Base-by-base conservation (phyloP, 768 basidiomycete genomes). In the Serendipita indica region DNA sequence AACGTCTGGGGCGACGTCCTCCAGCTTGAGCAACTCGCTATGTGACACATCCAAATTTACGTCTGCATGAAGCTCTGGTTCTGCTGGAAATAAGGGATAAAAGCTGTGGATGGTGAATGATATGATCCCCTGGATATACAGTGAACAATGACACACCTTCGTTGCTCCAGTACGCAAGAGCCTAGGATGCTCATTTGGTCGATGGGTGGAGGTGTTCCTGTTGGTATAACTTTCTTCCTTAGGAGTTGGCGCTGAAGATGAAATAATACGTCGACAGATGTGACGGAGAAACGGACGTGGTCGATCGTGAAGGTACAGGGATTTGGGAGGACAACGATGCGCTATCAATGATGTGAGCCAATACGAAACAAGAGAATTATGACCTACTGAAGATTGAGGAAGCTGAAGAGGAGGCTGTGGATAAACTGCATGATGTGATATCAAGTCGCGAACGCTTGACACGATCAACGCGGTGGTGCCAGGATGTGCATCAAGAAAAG, bases 41-140 rank as follows among this genome's bases (percentile, higher is more conserved):
- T 97, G 94, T 18, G 86, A 82, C 14, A 96, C 76, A 66, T 96
- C 92, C 37, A 99, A 77, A 66, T 96, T 93, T 60, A 97, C 81
- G 66, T 94, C 90, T 34, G 79, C 74, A n/a, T n/a, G n/a, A n/a
- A n/a, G n/a, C 1, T 83, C 74, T 16, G 85, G 69, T 3, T 86
- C 85, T 12, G 75, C 67, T 0, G 96, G 96, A 69, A 97, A 97
- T 37, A 96, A 70, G 0, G 96, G 96, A 68, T 98, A 99, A 72
- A 96, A 96, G 65, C 91, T 97, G 67, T 18, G 20, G 16, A 3
- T 27, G 46, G 60, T 57, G 61, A 60, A 34, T 12, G 20, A 57
- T 49, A 39, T 32, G 43, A 33, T 10, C 10, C 37, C 39, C 28
- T 1, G 22, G 57, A 32, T 58, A 7, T 18, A 3, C 14, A 41